phyloP scores from a whole-genome alignment of 148 eudicot species.

The Fagopyrum esculentum region DNA sequence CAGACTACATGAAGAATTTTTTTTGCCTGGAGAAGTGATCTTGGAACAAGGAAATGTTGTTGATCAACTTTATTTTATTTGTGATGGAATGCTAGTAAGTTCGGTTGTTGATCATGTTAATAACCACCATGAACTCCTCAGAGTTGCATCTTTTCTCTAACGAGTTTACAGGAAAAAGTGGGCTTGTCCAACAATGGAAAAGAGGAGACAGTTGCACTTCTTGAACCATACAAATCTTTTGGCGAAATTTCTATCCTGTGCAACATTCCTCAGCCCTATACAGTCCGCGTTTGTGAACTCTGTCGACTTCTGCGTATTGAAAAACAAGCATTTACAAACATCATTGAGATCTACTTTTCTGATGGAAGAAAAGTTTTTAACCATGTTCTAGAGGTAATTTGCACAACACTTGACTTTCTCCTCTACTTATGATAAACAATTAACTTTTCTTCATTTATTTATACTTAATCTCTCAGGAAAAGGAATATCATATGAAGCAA shows the following conservation, averaged over 20 bases:
- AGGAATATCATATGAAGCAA: constrained; percentile 56
- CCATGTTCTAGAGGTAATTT: constrained; percentile 72
- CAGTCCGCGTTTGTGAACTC: constrained; percentile 69
- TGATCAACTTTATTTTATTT: constrained; percentile 89
- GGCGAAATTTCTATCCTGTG: constrained; percentile 82
- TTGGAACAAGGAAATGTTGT: constrained; percentile 86
- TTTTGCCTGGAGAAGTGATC: constrained; percentile 92
- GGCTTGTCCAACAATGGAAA: constrained; percentile 46
- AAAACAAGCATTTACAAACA: constrained; percentile 72
- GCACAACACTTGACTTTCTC: not conserved
- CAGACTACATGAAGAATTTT: constrained; percentile 84
- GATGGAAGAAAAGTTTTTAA: constrained; percentile 67
- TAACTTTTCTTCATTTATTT: not conserved
- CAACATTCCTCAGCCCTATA: constrained; percentile 83
- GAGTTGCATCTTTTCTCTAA: not conserved
- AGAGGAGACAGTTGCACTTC: constrained; percentile 46
- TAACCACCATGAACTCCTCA: no score
- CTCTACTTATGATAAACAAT: not conserved
- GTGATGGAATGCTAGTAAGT: constrained; percentile 74
- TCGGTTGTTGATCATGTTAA: not conserved
- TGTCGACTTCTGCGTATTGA: constrained; percentile 85
- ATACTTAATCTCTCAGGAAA: constrained; percentile 36
- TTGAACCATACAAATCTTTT: constrained; percentile 53
- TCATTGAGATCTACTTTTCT: constrained; percentile 75
- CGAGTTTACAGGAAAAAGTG: constrained; percentile 63